Conservation (phyloP, 2,329 filamentous ascomycete species). For the Cadophora malorum region DNA sequence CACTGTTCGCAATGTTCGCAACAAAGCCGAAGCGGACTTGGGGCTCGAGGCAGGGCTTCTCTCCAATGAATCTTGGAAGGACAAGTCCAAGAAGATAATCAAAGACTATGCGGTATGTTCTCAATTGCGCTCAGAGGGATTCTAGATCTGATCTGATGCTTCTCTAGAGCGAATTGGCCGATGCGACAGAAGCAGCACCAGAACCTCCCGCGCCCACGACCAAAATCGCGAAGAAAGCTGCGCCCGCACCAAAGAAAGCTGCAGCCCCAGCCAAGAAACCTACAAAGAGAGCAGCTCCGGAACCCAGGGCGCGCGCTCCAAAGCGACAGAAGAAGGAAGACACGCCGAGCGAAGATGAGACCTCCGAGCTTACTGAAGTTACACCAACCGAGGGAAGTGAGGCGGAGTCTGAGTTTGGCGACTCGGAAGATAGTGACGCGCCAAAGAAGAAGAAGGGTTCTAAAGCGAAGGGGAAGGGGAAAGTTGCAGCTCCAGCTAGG, state of each 20-base stretch:
- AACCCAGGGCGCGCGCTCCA: conserved; percentile 47
- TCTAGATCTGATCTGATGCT: conserved; percentile 17
- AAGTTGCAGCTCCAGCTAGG: conserved; percentile 17
- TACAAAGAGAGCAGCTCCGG: conserved; percentile 48
- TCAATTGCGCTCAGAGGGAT: background rate
- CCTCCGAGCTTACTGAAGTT: conserved; percentile 24
- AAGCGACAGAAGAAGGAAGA: conserved; percentile 44
- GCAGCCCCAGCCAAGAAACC: conserved; percentile 40
- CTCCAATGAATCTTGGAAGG: conserved; percentile 58
- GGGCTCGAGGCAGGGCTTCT: conserved; percentile 60
- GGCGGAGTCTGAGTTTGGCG: conserved; percentile 26
- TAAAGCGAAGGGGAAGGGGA: conserved; percentile 25
- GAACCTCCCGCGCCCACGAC: conserved; percentile 21
- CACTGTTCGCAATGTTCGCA: conserved; percentile 64
- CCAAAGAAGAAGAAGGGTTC: conserved; percentile 28
- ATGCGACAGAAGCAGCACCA: conserved; percentile 26
- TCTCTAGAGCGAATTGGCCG: conserved; percentile 28
- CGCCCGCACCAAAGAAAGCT: conserved; percentile 55
- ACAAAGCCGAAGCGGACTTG: conserved; percentile 56
- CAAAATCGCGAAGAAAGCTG: conserved; percentile 41
- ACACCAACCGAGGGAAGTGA: conserved; percentile 24
- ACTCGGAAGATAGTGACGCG: conserved; percentile 27
- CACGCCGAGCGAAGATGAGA: conserved; percentile 36
- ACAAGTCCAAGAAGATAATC: conserved; percentile 63
- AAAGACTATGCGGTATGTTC: conserved; percentile 58